Evolutionary conservation across 176 grass and related monocot genomes (phyloP).

Genomic region (Ensete ventricosum): DNA sequence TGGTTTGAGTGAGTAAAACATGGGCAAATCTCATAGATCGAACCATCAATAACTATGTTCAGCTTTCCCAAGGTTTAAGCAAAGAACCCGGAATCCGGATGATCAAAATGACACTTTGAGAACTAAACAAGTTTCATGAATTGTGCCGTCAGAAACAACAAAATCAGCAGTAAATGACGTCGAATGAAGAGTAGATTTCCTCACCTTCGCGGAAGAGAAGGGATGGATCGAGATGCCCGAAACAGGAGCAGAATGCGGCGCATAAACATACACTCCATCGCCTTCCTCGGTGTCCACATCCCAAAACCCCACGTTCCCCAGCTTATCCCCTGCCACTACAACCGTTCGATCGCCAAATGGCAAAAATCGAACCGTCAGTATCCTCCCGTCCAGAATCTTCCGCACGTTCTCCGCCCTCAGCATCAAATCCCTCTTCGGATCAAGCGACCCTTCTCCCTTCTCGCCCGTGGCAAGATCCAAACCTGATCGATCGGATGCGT

Average conservation of each 20-base stretch:
- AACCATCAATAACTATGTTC: too few relatives aligned
- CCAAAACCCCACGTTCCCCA: conserved; percentile 77
- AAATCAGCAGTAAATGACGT: not conserved
- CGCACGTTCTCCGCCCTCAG: conserved; percentile 38
- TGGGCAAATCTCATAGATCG: too few relatives aligned
- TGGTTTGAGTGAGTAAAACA: not conserved
- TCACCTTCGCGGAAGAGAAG: conserved; percentile 36
- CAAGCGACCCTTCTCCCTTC: conserved; percentile 10
- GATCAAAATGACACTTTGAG: not conserved
- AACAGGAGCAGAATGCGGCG: conserved; percentile 45
- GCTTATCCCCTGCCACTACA: conserved; percentile 39
- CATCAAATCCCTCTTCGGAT: conserved; percentile 33
- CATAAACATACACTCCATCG: conserved; percentile 49
- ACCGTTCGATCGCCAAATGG: conserved; percentile 46
- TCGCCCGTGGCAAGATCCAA: not conserved
- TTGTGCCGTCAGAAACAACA: not conserved
- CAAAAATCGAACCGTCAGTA: conserved; percentile 43
- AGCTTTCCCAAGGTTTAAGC: not conserved
- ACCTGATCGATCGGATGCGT: conserved; percentile 4
- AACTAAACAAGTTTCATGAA: not conserved
- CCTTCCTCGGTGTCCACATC: conserved; percentile 34
- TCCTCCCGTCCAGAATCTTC: conserved; percentile 38
- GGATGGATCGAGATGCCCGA: conserved; percentile 54
- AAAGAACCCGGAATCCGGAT: not conserved
- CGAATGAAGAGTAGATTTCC: not conserved